A percentile compares a stretch with the other conserved stretches of the same genome.
Evolutionary conservation across 306 rosid genomes (phyloP).

Genomic region (Trifolium subterraneum): DNA sequence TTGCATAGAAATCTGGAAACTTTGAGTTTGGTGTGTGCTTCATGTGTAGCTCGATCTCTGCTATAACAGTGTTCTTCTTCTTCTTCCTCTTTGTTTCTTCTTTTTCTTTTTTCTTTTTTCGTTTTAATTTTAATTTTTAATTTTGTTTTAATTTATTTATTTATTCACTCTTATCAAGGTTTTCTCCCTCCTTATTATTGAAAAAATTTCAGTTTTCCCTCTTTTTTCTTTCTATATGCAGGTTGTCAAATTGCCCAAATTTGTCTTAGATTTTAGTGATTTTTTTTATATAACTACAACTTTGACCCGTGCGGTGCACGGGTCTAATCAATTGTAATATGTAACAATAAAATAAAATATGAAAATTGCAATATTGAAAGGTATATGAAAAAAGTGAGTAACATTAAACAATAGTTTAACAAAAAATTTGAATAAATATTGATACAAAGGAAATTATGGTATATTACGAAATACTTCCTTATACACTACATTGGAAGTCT

Average conservation of each 20-base stretch:
- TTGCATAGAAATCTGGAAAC: constrained; percentile 74
- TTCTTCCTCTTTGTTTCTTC: constrained; percentile 19
- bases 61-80: constrained; percentile 46
- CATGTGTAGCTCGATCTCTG: constrained; percentile 61
- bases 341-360: too few species aligned
- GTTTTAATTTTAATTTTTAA: neutral
- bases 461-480: too few species aligned
- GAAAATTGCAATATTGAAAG: too few species aligned
- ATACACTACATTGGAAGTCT: too few species aligned
- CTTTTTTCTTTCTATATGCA: neutral
- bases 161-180: constrained; percentile 4
- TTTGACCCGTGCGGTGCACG: too few species aligned
- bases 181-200: constrained; percentile 15
- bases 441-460: too few species aligned
- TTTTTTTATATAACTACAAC: too few species aligned
- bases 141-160: neutral
- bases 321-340: too few species aligned
- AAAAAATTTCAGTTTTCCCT: neutral
- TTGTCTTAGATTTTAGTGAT: neutral
- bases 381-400: too few species aligned
- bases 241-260: neutral
- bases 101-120: constrained; percentile 10
- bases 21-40: constrained; percentile 43
- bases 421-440: too few species aligned
- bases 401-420: too few species aligned